Evolutionary conservation across 2,329 filamentous ascomycete species (phyloP), one percentile per base, ranked within the genome.

Genomic region (Ophiostoma perfectum): DNA sequence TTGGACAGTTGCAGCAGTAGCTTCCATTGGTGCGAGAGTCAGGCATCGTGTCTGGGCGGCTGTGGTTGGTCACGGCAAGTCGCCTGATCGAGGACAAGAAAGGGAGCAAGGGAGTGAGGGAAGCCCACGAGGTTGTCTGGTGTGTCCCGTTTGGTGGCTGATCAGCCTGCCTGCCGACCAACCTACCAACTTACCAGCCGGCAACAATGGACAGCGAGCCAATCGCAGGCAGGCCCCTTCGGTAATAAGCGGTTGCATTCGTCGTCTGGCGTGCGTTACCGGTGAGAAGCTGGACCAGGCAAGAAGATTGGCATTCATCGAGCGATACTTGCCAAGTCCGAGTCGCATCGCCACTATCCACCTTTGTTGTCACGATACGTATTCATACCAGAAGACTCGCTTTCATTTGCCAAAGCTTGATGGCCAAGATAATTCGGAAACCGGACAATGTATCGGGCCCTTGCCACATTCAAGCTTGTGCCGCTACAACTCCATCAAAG

Each of bases 211-310:
- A 55, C n/a, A n/a, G 27, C 12, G 7, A 12, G 49, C 49, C 49
- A 55, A 55, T 55, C 49, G 18, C 49, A 5, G 12, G n/a, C 8
- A 55, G 4, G 49, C 49, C 18, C 27, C n/a, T 8, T 55, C 49
- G 49, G 49, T 55, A 55, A 55, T 55, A 55, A 55, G 49, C 49
- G n/a, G 49, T 55, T 36, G 7, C 49, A 55, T 55, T 18, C n/a
- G 27, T 18, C n/a, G n/a, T 11, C n/a, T 27, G n/a, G 47, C 27
- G 18, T 55, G 18, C 49, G n/a, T 55, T 55, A 55, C 49, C 49
- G 49, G 49, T 55, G 49, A 55, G n/a, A 55, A 55, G 49, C 49
- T 55, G 18, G n/a, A 55, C 8, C n/a, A 55, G 49, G 12, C n/a
- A 27, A 55, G 49, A 5, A 55, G 49, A 55, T 45, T 8, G 42